These are phyloP conservation scores for Knoxia roxburghii DNA, from an alignment of 257 asterid genomes.

Conservation along the genomic window DNA sequence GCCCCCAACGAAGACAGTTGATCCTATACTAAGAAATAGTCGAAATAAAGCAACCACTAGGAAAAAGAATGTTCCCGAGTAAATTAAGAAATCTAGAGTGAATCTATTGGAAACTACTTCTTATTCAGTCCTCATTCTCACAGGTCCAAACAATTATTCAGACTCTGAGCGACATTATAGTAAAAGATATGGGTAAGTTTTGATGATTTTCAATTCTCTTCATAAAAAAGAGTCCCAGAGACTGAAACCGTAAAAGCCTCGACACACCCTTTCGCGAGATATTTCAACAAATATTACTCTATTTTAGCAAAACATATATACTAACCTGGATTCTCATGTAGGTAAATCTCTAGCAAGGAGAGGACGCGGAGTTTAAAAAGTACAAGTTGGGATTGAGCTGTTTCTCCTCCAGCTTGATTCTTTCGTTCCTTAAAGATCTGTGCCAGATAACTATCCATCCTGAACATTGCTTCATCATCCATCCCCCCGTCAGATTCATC, in stretches of 20 bases:
- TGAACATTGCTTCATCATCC: constrained; percentile 96
- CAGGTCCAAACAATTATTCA: not conserved
- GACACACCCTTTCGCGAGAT: not conserved
- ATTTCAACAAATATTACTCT: constrained; percentile 1
- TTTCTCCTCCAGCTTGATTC: constrained; percentile 86
- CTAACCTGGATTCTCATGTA: constrained; percentile 94
- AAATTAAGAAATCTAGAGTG: not conserved
- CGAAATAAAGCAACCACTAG: not conserved
- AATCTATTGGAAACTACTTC: not conserved
- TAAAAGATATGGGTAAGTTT: not conserved
- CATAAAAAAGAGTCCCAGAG: not conserved
- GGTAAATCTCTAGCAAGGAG: constrained; percentile 87
- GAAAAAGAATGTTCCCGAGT: not conserved
- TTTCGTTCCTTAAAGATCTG: constrained; percentile 58
- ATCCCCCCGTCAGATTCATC: constrained; percentile 87
- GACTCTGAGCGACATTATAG: not conserved
- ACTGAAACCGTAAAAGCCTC: not conserved
- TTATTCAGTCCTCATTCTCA: not conserved
- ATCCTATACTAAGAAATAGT: not conserved
- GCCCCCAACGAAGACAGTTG: not conserved
- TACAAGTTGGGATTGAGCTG: constrained; percentile 95
- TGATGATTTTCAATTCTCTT: not conserved
- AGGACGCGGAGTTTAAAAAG: constrained; percentile 94
- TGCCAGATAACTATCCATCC: constrained; percentile 74
- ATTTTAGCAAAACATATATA: constrained; percentile 15